Conservation (phyloP, 305 asterid species). For the Fraxinus latifolia region DNA sequence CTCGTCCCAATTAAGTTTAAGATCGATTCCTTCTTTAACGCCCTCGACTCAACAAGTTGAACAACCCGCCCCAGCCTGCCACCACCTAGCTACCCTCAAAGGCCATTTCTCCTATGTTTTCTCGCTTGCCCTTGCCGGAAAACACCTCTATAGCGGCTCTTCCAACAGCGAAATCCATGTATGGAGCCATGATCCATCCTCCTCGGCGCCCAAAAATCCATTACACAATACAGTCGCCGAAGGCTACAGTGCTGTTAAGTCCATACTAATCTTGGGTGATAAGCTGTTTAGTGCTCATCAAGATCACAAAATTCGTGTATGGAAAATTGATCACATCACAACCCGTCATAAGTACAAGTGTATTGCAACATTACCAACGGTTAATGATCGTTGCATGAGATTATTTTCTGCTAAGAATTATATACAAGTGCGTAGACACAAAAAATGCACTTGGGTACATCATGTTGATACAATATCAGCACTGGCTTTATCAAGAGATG, state of each 20-base stretch:
- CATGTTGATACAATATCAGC: conserved; percentile 32
- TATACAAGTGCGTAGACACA: conserved; percentile 61
- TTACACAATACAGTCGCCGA: conserved; percentile 19
- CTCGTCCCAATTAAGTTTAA: conserved; percentile 59
- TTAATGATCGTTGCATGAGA: conserved; percentile 54
- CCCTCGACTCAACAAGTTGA: conserved; percentile 23
- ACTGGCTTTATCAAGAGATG: conserved; percentile 50
- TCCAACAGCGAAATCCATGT: conserved; percentile 60
- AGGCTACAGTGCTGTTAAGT: conserved; percentile 51
- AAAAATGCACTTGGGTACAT: conserved; percentile 71
- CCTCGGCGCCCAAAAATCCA: not conserved
- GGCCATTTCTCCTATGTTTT: conserved; percentile 55
- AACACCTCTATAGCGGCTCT: conserved; percentile 53
- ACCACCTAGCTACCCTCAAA: conserved; percentile 45
- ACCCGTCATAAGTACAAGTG: conserved; percentile 33
- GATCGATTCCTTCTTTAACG: conserved; percentile 62
- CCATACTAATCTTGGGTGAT: conserved; percentile 39
- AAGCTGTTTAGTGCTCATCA: conserved; percentile 68
- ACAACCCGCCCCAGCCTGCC: conserved; percentile 15
- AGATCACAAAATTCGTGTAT: conserved; percentile 72
- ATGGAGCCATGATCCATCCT: conserved; percentile 34
- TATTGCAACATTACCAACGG: conserved; percentile 59
- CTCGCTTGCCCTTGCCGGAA: conserved; percentile 54
- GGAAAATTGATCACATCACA: conserved; percentile 39
- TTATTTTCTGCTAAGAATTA: conserved; percentile 55